Base-by-base conservation (phyloP, 495 filamentous ascomycete species). In the Penicillium parvum region DNA sequence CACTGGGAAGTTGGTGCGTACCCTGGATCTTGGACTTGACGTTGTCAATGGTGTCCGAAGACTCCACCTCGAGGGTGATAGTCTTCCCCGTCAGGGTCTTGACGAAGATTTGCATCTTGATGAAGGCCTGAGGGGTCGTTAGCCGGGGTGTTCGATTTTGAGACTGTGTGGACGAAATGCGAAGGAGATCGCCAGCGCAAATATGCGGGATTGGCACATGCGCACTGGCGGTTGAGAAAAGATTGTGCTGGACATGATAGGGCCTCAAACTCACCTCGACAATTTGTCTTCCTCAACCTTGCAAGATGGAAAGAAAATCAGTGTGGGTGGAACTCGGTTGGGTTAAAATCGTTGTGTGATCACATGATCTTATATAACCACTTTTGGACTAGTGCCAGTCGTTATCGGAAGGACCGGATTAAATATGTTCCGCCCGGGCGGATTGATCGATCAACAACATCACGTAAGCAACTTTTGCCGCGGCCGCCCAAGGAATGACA, bases 21-120 rank as follows among this genome's bases (percentile, higher is more conserved):
- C 81, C 81, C 69, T 85, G 84, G 56, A 88, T 88, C 73, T 85
- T 88, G 75, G 87, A 86, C 81, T 98, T 98, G 77, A 98, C 92
- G 86, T 96, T 97, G 81, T 97, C 94, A 72, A 99, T 97, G 63
- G 91, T 97, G 75, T 99, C 94, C 60, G 82, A 88, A 47, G 91
- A 96, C 85, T 97, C 92, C 74, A 97, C 94, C 90, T 99, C 92
- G 63, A 99, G 94, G 87, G 92, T 99, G 85, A 97, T 97, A 66
- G 92, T 99, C 84, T 97, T 99, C 67, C 92, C 92, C 86, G 94
- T 97, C 50, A 98, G 90, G 88, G 92, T 97, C 81, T 97, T 97
- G 69, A 97, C 92, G 85, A 98, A 96, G 77, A 96, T 97, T 84
- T 97, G 91, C 92, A 97, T 97, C 58, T 68, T 74, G 63, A 68